Evolutionary conservation across 192 early-diverging fungal species (phyloP).

Genomic region (Entomortierella chlamydospora): DNA sequence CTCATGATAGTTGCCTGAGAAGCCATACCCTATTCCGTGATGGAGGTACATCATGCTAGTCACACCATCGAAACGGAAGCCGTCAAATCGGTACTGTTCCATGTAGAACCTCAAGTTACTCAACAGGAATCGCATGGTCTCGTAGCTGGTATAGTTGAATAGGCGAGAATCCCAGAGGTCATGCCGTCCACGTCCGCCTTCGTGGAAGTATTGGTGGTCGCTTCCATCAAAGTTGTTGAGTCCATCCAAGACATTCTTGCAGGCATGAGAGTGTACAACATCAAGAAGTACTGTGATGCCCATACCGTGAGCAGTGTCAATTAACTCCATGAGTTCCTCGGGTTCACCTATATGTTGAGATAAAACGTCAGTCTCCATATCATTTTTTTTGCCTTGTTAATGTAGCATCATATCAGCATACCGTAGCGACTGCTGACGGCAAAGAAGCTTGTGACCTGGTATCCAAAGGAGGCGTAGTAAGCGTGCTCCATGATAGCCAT

Average conservation of each 20-base stretch:
- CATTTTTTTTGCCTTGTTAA: no score
- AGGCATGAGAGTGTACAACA: conserved; percentile 96
- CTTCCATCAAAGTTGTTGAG: conserved; percentile 96
- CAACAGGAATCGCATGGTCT: conserved; percentile 92
- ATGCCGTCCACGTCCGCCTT: conserved; percentile 84
- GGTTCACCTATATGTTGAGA: conserved; percentile 65
- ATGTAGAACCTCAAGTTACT: conserved; percentile 96
- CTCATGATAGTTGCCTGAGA: conserved; percentile 93
- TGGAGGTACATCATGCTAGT: conserved; percentile 97
- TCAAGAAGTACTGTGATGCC: conserved; percentile 92
- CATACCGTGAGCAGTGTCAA: conserved; percentile 91
- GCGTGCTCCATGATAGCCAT: conserved; percentile 99
- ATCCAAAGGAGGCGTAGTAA: conserved; percentile 98
- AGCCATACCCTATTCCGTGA: conserved; percentile 94
- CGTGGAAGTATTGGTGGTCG: conserved; percentile 98
- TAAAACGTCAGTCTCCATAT: no score
- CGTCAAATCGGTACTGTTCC: conserved; percentile 91
- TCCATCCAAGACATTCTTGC: conserved; percentile 96
- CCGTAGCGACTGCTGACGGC: conserved; percentile 91
- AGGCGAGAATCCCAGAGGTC: conserved; percentile 94
- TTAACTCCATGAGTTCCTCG: conserved; percentile 90
- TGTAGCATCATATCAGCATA: conserved; percentile 7
- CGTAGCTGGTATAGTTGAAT: conserved; percentile 95
- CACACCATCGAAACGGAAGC: conserved; percentile 98
- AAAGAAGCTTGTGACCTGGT: conserved; percentile 98